A percentile compares a stretch with the other conserved stretches of the same genome.
These are phyloP conservation scores for Ophiostoma ulmi DNA, from an alignment of 2,329 filamentous ascomycete genomes.

Conservation along the genomic window DNA sequence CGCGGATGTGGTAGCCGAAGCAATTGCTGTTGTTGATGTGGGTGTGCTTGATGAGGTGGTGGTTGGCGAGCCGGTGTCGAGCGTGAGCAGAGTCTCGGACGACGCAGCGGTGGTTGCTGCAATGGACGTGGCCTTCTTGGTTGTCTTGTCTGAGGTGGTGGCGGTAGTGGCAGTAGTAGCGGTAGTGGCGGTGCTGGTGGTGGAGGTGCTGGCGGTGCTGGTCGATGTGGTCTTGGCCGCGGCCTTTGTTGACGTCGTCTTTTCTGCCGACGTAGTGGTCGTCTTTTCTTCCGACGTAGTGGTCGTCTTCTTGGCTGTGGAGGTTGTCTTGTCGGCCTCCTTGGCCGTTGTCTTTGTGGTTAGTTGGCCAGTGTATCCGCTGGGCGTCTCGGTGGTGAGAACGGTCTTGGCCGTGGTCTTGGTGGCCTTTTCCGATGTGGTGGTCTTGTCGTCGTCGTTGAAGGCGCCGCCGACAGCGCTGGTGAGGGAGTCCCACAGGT, in stretches of 20 bases:
- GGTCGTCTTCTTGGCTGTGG: conserved; percentile 14
- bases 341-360: conserved; percentile 19
- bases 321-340: conserved; percentile 18
- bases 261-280: not conserved
- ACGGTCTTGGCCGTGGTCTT: conserved; percentile 18
- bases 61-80: conserved; percentile 19
- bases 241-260: conserved; percentile 14
- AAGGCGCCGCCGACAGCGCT: conserved; percentile 26
- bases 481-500: conserved; percentile 26
- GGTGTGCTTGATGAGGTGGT: not conserved
- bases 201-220: conserved; percentile 3
- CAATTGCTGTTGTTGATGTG: not conserved
- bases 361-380: conserved; percentile 14
- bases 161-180: not conserved
- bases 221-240: conserved; percentile 7
- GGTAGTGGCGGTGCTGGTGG: no score
- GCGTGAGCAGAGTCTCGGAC: conserved; percentile 21
- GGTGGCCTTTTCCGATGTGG: conserved; percentile 10
- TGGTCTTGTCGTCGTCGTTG: conserved; percentile 9
- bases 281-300: conserved; percentile 10
- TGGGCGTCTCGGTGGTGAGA: conserved; percentile 13
- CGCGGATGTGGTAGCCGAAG: not conserved
- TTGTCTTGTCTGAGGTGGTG: conserved; percentile 13
- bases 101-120: conserved; percentile 11
- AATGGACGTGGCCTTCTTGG: conserved; percentile 6